Conservation (phyloP, 2,329 filamentous ascomycete genomes). For the Cercospora berteroae region DNA sequence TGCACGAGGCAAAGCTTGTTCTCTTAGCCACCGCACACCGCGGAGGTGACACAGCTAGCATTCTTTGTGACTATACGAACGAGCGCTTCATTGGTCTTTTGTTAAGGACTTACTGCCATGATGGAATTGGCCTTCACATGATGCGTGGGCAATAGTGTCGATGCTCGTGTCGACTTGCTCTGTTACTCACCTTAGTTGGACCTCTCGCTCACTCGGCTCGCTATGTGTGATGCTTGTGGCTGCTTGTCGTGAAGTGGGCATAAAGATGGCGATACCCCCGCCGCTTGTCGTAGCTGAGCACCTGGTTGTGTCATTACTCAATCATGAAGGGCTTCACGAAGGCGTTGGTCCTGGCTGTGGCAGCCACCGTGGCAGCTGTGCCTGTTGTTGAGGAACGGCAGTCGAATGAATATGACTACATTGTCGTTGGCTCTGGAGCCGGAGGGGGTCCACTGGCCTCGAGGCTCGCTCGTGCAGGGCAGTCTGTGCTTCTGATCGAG, state of each 20-base stretch:
- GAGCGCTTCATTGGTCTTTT: neutral
- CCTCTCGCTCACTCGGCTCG: neutral
- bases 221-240: neutral
- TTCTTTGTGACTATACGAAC: neutral
- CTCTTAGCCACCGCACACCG: neutral
- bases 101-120: neutral
- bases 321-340: conserved; percentile 8
- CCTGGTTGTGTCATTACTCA: too few species aligned
- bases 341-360: conserved; percentile 8
- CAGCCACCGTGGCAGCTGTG: conserved; percentile 8
- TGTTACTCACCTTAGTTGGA: neutral
- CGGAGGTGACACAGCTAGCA: neutral
- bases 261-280: neutral
- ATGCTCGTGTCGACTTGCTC: neutral
- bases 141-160: neutral
- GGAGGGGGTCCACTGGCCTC: conserved; percentile 60
- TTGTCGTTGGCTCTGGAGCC: conserved; percentile 58
- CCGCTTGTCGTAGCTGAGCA: neutral
- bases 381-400: conserved; percentile 14
- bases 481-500: conserved; percentile 60
- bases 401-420: conserved; percentile 46
- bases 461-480: conserved; percentile 57
- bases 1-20: neutral
- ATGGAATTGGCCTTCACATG: neutral
- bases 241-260: neutral